Evolutionary conservation across 1,284 basidiomycete genomes (phyloP).

Genomic region (Apiotrichum siamense): DNA sequence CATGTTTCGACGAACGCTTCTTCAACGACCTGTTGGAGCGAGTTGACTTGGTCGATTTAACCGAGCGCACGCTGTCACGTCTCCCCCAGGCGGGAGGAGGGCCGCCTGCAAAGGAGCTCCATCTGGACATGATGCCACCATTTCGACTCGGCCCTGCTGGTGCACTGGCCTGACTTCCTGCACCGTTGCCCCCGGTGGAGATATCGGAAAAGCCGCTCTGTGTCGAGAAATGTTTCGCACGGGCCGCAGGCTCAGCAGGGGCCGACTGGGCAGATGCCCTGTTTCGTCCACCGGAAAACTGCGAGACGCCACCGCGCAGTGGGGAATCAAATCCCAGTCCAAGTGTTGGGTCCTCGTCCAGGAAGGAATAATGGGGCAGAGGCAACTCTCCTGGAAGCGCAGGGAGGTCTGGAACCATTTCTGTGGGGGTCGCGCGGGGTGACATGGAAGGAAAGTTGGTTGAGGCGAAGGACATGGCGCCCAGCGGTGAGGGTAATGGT

Average conservation of each 20-base stretch:
- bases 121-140: background rate
- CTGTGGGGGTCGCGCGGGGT: background rate
- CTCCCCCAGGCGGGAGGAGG: constrained; percentile 15
- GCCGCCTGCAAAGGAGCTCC: constrained; percentile 13
- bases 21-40: constrained; percentile 4
- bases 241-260: background rate
- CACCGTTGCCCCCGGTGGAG: background rate
- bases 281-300: background rate
- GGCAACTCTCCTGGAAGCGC: background rate
- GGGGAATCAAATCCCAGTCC: background rate
- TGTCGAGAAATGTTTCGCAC: constrained; percentile 1
- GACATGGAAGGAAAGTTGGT: constrained; percentile 1
- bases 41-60: background rate
- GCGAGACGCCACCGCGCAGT: background rate
- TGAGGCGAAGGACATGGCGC: background rate
- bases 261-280: background rate
- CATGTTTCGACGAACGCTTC: background rate
- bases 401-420: background rate
- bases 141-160: background rate
- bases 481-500: background rate
- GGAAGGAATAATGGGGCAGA: background rate
- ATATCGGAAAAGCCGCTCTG: constrained; percentile 2
- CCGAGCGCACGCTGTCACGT: constrained; percentile 9
- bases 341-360: background rate
- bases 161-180: background rate